phyloP scores from a whole-genome alignment of 1,139 yeast species.

The Meyerozyma carpophila region DNA sequence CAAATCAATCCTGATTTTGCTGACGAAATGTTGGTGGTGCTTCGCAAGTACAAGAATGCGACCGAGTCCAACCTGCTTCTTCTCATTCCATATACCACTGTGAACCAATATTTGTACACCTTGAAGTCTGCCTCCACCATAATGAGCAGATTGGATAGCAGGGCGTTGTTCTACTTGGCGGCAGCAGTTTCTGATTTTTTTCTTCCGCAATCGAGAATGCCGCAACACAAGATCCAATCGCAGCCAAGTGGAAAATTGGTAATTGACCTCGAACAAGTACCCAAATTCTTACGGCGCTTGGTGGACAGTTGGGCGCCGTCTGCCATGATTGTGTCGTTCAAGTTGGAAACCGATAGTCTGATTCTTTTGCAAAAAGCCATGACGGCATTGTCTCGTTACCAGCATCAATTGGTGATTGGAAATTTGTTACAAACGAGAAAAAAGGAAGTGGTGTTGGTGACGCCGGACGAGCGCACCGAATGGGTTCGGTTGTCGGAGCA shows the following conservation, averaged over 20 bases:
- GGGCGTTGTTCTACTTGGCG: slow-evolving; percentile 78
- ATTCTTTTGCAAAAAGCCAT: slow-evolving; percentile 71
- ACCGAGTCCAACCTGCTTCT: slow-evolving; percentile 56
- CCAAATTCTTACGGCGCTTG: slow-evolving; percentile 80
- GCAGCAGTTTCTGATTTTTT: slow-evolving; percentile 98
- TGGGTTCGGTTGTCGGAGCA: slow-evolving; percentile 54
- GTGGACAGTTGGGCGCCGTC: slow-evolving; percentile 95
- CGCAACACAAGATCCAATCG: slow-evolving; percentile 93
- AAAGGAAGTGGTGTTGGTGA: slow-evolving; percentile 81
- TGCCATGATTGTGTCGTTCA: slow-evolving; percentile 92
- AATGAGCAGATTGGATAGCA: slow-evolving; percentile 46
- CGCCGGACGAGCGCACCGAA: slow-evolving; percentile 33
- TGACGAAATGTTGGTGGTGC: slow-evolving; percentile 56
- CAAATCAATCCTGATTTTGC: slow-evolving; percentile 60
- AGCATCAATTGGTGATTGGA: slow-evolving; percentile 93
- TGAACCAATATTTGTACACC: slow-evolving; percentile 87
- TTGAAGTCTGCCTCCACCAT: slow-evolving; percentile 61
- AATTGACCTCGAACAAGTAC: slow-evolving; percentile 90
- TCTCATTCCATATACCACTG: slow-evolving; percentile 86
- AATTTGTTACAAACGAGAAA: slow-evolving; percentile 87
- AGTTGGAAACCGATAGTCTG: slow-evolving; percentile 79
- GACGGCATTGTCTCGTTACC: slow-evolving; percentile 75
- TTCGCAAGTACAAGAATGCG: slow-evolving; percentile 60
- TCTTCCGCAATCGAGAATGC: slow-evolving; percentile 76
- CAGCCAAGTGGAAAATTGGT: slow-evolving; percentile 64